Evolutionary conservation across 352 stramenopile species (phyloP).

Genomic region (Phytophthora quininea): DNA sequence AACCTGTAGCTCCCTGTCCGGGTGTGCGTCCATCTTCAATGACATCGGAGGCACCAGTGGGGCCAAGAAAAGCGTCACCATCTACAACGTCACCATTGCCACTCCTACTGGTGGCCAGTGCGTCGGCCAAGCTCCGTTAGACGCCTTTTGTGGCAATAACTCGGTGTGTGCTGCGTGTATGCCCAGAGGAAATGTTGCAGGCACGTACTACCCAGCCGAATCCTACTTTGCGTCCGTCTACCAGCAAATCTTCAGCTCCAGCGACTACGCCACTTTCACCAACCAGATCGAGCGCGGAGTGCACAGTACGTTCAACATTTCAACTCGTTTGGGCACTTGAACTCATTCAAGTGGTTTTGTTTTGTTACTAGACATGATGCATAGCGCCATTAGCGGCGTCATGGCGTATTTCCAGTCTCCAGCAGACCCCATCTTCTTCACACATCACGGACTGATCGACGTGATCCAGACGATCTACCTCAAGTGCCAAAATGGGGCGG

Average conservation of each 20-base stretch:
- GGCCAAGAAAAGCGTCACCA: conserved; percentile 7
- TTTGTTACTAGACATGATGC: too few relatives aligned
- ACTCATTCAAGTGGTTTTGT: conserved; percentile 13
- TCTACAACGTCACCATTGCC: conserved; percentile 31
- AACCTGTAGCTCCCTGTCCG: not conserved
- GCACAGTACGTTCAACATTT: conserved; percentile 33
- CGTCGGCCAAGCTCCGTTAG: conserved; percentile 24
- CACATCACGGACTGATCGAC: conserved; percentile 40
- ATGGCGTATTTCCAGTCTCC: conserved; percentile 13
- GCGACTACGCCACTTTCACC: conserved; percentile 17
- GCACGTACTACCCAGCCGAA: conserved; percentile 19
- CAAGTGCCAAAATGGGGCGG: conserved; percentile 31
- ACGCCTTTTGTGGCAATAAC: conserved; percentile 43
- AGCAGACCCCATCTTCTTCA: conserved; percentile 45
- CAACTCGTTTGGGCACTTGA: conserved; percentile 31
- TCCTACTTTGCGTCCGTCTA: conserved; percentile 38
- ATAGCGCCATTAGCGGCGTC: too few relatives aligned
- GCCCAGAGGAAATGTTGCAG: conserved; percentile 10
- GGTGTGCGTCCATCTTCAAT: conserved; percentile 33
- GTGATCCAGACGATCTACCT: conserved; percentile 42
- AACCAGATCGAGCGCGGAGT: conserved; percentile 31
- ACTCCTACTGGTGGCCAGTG: conserved; percentile 31
- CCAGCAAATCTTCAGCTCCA: conserved; percentile 32
- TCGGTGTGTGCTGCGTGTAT: conserved; percentile 33
- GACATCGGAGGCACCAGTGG: conserved; percentile 33